These are phyloP conservation scores for Alnus glutinosa DNA, from an alignment of 306 rosid genomes.

Conservation along the genomic window DNA sequence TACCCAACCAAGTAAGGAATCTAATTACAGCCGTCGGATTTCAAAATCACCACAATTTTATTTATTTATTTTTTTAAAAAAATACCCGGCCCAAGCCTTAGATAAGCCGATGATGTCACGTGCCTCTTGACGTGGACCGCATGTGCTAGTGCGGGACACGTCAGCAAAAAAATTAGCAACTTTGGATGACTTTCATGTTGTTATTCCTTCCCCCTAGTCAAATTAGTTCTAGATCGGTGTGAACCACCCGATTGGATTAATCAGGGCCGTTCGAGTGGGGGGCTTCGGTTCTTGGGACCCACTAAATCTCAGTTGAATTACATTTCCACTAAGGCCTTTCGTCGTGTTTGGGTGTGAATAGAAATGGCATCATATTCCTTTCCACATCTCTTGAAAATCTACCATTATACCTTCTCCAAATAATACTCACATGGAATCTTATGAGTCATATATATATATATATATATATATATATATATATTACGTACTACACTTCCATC, in stretches of 20 bases:
- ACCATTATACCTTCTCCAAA: neutral
- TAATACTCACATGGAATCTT: neutral
- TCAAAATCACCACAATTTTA: neutral
- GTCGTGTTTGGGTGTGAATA: neutral
- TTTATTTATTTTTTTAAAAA: too few relatives aligned
- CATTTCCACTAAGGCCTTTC: neutral
- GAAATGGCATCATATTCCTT: neutral
- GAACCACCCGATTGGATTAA: constrained; percentile 12
- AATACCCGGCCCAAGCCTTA: too few relatives aligned
- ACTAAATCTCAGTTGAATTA: constrained; percentile 27
- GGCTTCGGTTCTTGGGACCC: constrained; percentile 6
- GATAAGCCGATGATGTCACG: constrained; percentile 24
- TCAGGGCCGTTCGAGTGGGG: constrained; percentile 12
- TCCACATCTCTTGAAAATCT: neutral
- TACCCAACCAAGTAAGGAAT: constrained; percentile 21
- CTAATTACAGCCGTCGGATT: constrained; percentile 16
- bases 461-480: neutral
- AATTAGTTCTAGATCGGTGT: neutral
- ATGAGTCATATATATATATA: neutral
- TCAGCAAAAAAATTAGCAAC: constrained; percentile 24
- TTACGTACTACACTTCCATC: too few relatives aligned
- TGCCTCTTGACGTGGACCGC: constrained; percentile 36
- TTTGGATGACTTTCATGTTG: constrained; percentile 7
- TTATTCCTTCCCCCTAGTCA: constrained; percentile 8
- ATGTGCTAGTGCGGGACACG: constrained; percentile 32